Conservation (phyloP, 257 asterid genomes). For the Capsicum pubescens region DNA sequence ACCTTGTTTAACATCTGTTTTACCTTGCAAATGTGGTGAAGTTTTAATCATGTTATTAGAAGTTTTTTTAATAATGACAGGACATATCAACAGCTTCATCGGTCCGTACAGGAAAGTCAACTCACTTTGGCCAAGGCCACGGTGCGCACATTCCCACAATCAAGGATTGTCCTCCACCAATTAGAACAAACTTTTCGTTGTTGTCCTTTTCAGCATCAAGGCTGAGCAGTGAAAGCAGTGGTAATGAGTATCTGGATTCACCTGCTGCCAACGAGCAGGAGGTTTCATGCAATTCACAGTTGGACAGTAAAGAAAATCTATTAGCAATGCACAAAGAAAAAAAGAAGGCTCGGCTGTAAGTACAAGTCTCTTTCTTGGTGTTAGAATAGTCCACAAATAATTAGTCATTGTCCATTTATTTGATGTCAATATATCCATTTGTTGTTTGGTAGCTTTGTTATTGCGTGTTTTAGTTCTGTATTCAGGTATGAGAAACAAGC, state of each 20-base stretch:
- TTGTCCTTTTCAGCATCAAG: slow-evolving; percentile 43
- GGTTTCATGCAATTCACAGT: slow-evolving; percentile 35
- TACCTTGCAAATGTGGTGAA: background rate
- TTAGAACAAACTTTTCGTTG: background rate
- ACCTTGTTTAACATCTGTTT: background rate
- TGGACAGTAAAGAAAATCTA: slow-evolving; percentile 41
- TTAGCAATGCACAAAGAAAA: slow-evolving; percentile 47
- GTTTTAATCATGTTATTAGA: background rate
- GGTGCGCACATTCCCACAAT: slow-evolving; percentile 25
- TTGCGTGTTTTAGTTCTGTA: background rate
- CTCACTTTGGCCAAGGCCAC: slow-evolving; percentile 15
- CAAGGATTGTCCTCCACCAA: slow-evolving; percentile 30
- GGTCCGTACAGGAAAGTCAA: slow-evolving; percentile 26
- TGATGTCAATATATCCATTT: background rate
- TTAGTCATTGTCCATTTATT: background rate
- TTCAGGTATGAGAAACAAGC: slow-evolving; percentile 59
- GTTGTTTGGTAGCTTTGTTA: background rate
- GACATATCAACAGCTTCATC: slow-evolving; percentile 43
- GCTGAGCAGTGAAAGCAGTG: slow-evolving; percentile 53
- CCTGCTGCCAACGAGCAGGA: slow-evolving; percentile 28
- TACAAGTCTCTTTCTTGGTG: slow-evolving; percentile 23
- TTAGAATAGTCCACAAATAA: background rate
- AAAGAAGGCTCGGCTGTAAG: slow-evolving; percentile 56
- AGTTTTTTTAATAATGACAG: slow-evolving; percentile 33
- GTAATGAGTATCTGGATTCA: slow-evolving; percentile 48